These are phyloP conservation scores for Rhynchosporium secalis DNA, from an alignment of 2,329 filamentous ascomycete species.

Conservation along the genomic window DNA sequence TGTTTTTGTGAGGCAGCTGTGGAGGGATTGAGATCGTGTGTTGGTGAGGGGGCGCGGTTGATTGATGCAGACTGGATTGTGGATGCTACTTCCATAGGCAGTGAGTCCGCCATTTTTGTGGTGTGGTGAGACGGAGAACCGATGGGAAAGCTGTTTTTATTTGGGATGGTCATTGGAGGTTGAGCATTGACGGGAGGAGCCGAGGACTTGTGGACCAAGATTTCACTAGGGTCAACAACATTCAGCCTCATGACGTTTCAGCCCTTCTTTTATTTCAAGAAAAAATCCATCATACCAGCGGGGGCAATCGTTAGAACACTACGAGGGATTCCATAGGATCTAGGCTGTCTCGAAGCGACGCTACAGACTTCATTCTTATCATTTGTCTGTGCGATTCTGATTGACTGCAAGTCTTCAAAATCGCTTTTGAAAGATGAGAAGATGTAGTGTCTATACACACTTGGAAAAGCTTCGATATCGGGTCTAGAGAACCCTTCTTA, in stretches of 20 bases:
- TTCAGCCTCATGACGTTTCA: not conserved
- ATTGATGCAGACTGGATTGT: slow-evolving; percentile 80
- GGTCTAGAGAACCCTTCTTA: no score
- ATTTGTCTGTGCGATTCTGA: no score
- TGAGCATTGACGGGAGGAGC: slow-evolving; percentile 8
- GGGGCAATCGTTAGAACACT: no score
- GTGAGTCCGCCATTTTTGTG: slow-evolving; percentile 34
- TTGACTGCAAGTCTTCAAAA: no score
- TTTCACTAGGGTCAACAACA: not conserved
- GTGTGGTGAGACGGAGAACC: not conserved
- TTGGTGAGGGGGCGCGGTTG: slow-evolving; percentile 67
- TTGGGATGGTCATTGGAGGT: not conserved
- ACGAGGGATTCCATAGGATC: no score
- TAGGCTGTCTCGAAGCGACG: no score
- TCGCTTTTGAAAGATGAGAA: no score
- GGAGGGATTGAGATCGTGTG: slow-evolving; percentile 77
- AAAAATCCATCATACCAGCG: no score
- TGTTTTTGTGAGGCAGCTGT: slow-evolving; percentile 69
- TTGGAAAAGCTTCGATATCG: no score
- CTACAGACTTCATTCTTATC: no score
- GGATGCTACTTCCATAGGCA: slow-evolving; percentile 69
- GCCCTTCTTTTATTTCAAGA: no score
- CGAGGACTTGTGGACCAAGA: not conserved
- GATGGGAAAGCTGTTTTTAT: not conserved
- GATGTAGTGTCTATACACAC: no score